Evolutionary conservation across 176 grass and related monocot genomes (phyloP).

Genomic region (Ensete ventricosum): DNA sequence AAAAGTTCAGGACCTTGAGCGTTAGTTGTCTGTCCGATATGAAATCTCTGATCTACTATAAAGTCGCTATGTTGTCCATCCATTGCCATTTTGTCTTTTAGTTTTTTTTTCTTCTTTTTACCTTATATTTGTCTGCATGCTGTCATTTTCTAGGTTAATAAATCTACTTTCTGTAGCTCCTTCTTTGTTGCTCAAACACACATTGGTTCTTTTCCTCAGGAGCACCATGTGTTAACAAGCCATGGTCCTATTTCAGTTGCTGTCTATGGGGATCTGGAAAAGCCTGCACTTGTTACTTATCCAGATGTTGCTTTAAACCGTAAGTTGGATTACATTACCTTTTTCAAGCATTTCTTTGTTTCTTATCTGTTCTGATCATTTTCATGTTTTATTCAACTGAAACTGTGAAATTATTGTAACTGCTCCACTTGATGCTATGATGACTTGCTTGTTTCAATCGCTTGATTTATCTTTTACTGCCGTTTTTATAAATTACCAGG

Average conservation of each 20-base stretch:
- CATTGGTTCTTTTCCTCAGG: slow-evolving; percentile 35
- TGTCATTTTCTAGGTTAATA: background rate
- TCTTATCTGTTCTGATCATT: background rate
- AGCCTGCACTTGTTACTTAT: slow-evolving; percentile 97
- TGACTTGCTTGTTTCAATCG: background rate
- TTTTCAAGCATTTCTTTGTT: background rate
- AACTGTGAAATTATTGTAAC: background rate
- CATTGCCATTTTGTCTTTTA: background rate
- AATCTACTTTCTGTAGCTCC: background rate
- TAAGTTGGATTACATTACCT: slow-evolving; percentile 11
- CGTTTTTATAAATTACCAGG: background rate
- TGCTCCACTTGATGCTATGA: background rate
- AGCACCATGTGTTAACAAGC: slow-evolving; percentile 83
- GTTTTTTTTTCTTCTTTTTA: background rate
- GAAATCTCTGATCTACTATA: background rate
- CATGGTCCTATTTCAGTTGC: slow-evolving; percentile 84
- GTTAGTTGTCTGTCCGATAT: too few relatives aligned
- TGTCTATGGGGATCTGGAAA: slow-evolving; percentile 84
- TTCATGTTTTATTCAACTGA: background rate
- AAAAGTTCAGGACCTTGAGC: too few relatives aligned
- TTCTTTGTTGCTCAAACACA: background rate
- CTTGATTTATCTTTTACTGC: background rate
- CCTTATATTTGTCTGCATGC: slow-evolving; percentile 1
- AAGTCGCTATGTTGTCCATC: background rate
- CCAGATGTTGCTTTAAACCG: slow-evolving; percentile 89